These are phyloP conservation scores for Eucalyptus microcorys DNA, from an alignment of 345 rosid species.

Conservation along the genomic window DNA sequence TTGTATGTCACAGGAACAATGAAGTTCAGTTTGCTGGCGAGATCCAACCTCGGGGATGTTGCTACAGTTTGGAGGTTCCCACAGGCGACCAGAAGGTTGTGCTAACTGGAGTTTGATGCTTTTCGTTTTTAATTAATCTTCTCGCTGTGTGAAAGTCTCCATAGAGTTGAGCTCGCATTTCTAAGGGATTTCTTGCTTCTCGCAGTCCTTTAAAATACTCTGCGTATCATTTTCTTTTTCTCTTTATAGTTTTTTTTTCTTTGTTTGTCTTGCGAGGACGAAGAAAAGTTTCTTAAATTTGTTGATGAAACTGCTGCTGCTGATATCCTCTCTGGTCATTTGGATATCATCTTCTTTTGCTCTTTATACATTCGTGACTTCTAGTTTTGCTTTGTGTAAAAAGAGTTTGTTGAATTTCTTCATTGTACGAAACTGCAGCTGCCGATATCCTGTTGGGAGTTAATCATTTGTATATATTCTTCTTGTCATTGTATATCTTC, in stretches of 20 bases:
- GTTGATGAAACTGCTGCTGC: neutral
- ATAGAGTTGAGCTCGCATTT: neutral
- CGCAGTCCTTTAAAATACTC: neutral
- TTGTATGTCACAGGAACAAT: constrained; percentile 45
- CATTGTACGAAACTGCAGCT: neutral
- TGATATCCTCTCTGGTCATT: neutral
- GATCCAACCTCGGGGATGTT: constrained; percentile 70
- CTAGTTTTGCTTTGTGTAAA: neutral
- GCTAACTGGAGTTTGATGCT: neutral
- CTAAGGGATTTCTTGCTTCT: neutral
- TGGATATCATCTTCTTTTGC: neutral
- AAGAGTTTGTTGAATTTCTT: neutral
- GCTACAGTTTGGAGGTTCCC: constrained; percentile 41
- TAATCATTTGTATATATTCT: neutral
- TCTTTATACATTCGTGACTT: neutral
- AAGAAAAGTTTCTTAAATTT: neutral
- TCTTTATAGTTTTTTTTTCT: neutral
- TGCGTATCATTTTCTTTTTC: neutral
- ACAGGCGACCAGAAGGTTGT: constrained; percentile 62
- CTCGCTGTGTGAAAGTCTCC: neutral
- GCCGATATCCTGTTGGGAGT: neutral
- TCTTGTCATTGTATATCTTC: neutral
- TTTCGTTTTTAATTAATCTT: neutral
- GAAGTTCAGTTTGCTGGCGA: constrained; percentile 97
- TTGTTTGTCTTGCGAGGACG: neutral